Evolutionary conservation across 2,329 filamentous ascomycete species (phyloP).

Genomic region (Dothideomycetes sp.): DNA sequence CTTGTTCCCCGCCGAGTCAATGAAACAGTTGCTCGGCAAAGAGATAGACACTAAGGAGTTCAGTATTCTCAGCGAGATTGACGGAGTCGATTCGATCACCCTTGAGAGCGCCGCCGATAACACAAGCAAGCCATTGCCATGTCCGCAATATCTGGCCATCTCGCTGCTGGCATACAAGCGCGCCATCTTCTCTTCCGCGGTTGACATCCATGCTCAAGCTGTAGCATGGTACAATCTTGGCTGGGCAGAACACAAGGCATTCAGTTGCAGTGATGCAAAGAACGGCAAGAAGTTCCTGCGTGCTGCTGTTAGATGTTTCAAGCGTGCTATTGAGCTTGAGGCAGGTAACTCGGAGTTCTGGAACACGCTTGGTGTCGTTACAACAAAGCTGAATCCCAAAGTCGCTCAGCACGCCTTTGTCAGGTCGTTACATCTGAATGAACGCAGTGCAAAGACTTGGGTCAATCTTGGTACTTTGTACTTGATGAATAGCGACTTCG

Average conservation of each 20-base stretch:
- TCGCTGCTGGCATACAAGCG: constrained; percentile 72
- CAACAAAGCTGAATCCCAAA: constrained; percentile 72
- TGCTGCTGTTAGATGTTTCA: constrained; percentile 82
- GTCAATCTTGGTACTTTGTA: constrained; percentile 84
- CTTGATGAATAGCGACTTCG: constrained; percentile 69
- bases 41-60: constrained; percentile 48
- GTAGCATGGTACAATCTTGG: constrained; percentile 97
- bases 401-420: constrained; percentile 92
- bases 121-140: neutral
- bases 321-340: constrained; percentile 89
- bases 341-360: constrained; percentile 92
- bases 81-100: constrained; percentile 44
- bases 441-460: constrained; percentile 76
- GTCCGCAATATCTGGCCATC: constrained; percentile 7
- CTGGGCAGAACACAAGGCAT: constrained; percentile 82
- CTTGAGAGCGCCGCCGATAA: neutral
- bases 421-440: constrained; percentile 84
- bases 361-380: constrained; percentile 90
- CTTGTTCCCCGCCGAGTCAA: constrained; percentile 51
- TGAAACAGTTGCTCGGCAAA: constrained; percentile 51
- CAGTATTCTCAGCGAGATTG: constrained; percentile 57
- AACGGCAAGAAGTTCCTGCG: constrained; percentile 61
- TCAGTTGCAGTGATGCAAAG: constrained; percentile 49
- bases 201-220: constrained; percentile 78
- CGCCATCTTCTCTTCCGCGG: constrained; percentile 61